phyloP scores from a whole-genome alignment of 805 yeast genomes.

The Kodamaea kaohsiungensis region DNA sequence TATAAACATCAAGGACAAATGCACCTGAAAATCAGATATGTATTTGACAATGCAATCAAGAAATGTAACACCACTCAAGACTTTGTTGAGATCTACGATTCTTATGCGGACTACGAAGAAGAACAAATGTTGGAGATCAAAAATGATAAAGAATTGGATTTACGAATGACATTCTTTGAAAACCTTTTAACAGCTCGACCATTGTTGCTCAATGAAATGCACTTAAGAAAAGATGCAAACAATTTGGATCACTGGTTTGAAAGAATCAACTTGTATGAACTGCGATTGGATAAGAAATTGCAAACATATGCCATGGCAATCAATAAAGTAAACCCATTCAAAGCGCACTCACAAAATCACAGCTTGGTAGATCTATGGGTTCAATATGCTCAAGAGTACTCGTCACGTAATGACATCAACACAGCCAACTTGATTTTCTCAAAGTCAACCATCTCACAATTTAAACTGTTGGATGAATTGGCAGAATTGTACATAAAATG shows the following conservation, averaged over 20 bases:
- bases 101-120: constrained; percentile 63
- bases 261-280: constrained; percentile 48
- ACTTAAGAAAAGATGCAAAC: constrained; percentile 60
- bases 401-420: constrained; percentile 50
- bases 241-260: constrained; percentile 70
- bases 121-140: constrained; percentile 18
- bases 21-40: constrained; percentile 3
- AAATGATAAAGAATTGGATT: constrained; percentile 34
- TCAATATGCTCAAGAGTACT: constrained; percentile 65
- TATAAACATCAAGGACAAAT: not conserved
- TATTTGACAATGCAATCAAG: constrained; percentile 49
- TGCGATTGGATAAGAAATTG: constrained; percentile 37
- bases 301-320: constrained; percentile 67
- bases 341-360: constrained; percentile 26
- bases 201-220: constrained; percentile 64
- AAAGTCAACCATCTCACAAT: constrained; percentile 72
- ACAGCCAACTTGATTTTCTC: constrained; percentile 65
- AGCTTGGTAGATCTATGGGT: constrained; percentile 68
- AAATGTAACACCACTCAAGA: constrained; percentile 55
- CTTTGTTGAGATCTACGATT: constrained; percentile 64
- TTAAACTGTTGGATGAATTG: constrained; percentile 58
- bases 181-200: constrained; percentile 56
- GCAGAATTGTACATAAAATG: constrained; percentile 73
- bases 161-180: constrained; percentile 52
- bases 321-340: constrained; percentile 60